These are phyloP conservation scores for Fraxinus quadrangulata DNA, from an alignment of 257 asterid genomes.

Conservation along the genomic window DNA sequence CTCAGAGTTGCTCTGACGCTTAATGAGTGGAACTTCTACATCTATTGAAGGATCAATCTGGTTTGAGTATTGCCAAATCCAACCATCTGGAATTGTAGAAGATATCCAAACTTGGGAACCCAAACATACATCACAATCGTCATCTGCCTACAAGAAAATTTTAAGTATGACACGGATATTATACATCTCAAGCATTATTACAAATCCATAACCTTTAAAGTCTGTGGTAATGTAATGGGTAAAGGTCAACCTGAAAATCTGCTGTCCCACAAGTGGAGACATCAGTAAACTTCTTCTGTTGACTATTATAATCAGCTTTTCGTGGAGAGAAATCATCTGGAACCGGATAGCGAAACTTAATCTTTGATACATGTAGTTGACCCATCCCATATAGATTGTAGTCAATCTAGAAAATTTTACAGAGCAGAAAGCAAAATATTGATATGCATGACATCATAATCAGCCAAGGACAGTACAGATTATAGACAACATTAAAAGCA, in stretches of 20 bases:
- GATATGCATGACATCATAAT: neutral
- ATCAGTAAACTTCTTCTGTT: constrained; percentile 34
- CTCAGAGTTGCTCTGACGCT: constrained; percentile 80
- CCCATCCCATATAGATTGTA: constrained; percentile 96
- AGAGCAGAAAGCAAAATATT: neutral
- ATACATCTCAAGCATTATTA: constrained; percentile 23
- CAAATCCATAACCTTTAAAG: constrained; percentile 18
- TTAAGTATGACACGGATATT: constrained; percentile 13
- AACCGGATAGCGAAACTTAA: constrained; percentile 83
- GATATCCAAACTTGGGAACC: constrained; percentile 66
- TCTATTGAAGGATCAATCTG: constrained; percentile 47
- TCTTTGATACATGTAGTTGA: constrained; percentile 75
- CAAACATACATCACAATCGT: constrained; percentile 36
- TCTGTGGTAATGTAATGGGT: constrained; percentile 21
- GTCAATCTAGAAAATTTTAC: constrained; percentile 62
- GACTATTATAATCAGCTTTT: constrained; percentile 36
- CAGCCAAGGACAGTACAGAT: neutral
- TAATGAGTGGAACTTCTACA: constrained; percentile 43
- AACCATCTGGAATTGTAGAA: constrained; percentile 77
- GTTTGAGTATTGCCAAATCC: constrained; percentile 64
- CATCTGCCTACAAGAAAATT: constrained; percentile 64
- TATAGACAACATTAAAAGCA: neutral
- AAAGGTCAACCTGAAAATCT: constrained; percentile 47
- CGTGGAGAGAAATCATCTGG: constrained; percentile 58
- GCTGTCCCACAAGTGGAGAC: constrained; percentile 32